Conservation (phyloP, 2,329 filamentous ascomycete species). For the Colletotrichum somersetense region DNA sequence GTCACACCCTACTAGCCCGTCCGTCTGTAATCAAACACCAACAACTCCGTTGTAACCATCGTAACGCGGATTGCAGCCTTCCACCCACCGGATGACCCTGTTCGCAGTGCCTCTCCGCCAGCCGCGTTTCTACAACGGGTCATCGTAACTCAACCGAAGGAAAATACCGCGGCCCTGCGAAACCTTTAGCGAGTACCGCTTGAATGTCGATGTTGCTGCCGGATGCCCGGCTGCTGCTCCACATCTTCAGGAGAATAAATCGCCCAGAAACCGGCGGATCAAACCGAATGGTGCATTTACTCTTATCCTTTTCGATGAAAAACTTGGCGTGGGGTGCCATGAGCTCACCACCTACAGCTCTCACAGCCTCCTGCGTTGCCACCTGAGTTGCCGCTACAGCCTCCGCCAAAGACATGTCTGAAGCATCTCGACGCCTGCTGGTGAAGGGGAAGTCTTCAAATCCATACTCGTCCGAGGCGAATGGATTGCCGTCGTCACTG, state of each 20-base stretch:
- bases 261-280: constrained; percentile 84
- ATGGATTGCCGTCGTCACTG: constrained; percentile 52
- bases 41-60: constrained; percentile 21
- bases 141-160: constrained; percentile 74
- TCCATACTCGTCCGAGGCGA: constrained; percentile 50
- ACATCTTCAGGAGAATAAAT: constrained; percentile 90
- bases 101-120: not conserved
- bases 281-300: constrained; percentile 88
- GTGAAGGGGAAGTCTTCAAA: constrained; percentile 47
- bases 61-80: not conserved
- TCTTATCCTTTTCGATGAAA: constrained; percentile 84
- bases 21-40: not conserved
- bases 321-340: constrained; percentile 84
- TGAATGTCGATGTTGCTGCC: constrained; percentile 87
- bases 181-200: constrained; percentile 85
- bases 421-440: constrained; percentile 44
- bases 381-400: constrained; percentile 62
- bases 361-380: constrained; percentile 68
- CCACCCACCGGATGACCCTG: constrained; percentile 1
- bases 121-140: constrained; percentile 33
- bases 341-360: constrained; percentile 69
- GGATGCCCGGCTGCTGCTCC: constrained; percentile 79
- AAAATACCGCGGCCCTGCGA: constrained; percentile 87
- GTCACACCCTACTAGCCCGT: constrained; percentile 8
- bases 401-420: constrained; percentile 52